These are phyloP conservation scores for Metschnikowia rubicola DNA, from an alignment of 805 yeast genomes.

Conservation along the genomic window DNA sequence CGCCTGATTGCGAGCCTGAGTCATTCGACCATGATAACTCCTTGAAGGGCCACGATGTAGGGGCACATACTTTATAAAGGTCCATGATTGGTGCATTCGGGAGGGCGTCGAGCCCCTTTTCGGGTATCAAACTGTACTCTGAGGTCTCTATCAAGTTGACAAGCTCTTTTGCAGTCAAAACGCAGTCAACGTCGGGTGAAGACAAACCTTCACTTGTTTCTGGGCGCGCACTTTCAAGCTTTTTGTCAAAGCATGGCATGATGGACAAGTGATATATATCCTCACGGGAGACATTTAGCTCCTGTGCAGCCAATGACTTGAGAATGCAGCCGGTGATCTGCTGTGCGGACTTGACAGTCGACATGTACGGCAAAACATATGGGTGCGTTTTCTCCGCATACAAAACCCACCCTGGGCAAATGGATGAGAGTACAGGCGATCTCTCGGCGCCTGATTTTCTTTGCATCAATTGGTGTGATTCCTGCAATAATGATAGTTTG, in stretches of 20 bases:
- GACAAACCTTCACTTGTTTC: constrained; percentile 35
- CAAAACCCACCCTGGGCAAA: constrained; percentile 95
- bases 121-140: constrained; percentile 28
- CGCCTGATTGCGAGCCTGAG: constrained; percentile 84
- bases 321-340: constrained; percentile 83
- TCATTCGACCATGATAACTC: constrained; percentile 68
- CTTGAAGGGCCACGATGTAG: constrained; percentile 59
- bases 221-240: constrained; percentile 87
- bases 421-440: constrained; percentile 62
- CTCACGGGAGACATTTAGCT: constrained; percentile 26
- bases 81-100: constrained; percentile 9
- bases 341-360: constrained; percentile 84
- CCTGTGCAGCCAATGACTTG: constrained; percentile 47
- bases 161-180: constrained; percentile 85
- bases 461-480: constrained; percentile 41
- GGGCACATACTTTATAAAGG: constrained; percentile 41
- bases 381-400: constrained; percentile 97
- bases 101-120: constrained; percentile 4
- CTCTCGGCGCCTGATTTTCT: constrained; percentile 29
- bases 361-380: constrained; percentile 63
- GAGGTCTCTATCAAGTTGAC: constrained; percentile 66
- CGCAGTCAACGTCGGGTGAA: constrained; percentile 79
- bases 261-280: constrained; percentile 75
- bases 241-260: constrained; percentile 98
- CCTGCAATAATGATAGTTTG: constrained; percentile 52